These are phyloP conservation scores for Colletotrichum neosansevieriae DNA, from an alignment of 2,329 filamentous ascomycete species.

Conservation along the genomic window DNA sequence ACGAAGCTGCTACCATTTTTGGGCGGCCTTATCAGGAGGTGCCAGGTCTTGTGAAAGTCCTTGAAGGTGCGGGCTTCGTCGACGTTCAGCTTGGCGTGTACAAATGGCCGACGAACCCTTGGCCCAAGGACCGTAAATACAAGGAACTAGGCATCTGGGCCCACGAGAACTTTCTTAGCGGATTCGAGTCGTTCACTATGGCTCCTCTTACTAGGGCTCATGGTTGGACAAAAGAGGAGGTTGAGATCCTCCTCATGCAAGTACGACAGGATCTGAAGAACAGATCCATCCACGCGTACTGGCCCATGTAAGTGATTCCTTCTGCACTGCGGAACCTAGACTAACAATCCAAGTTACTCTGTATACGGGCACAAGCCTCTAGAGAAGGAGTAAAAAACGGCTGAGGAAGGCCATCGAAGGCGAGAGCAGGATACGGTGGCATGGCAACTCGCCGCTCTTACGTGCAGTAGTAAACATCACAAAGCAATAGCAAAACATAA, in stretches of 20 bases:
- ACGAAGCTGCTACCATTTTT: slow-evolving; percentile 39
- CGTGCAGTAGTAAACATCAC: too few species aligned
- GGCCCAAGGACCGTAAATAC: slow-evolving; percentile 47
- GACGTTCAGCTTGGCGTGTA: slow-evolving; percentile 45
- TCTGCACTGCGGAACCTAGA: too few species aligned
- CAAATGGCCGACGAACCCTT: slow-evolving; percentile 48
- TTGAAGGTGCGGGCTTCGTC: slow-evolving; percentile 48
- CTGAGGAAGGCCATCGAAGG: too few species aligned
- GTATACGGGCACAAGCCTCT: too few species aligned
- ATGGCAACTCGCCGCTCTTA: too few species aligned
- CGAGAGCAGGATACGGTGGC: too few species aligned
- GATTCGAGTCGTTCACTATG: slow-evolving; percentile 50
- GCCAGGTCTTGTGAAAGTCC: slow-evolving; percentile 37
- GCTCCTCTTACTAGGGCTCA: slow-evolving; percentile 49
- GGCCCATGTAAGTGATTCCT: slow-evolving; percentile 43
- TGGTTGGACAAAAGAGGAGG: slow-evolving; percentile 47
- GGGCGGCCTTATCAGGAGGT: slow-evolving; percentile 45
- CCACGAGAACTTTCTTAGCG: slow-evolving; percentile 30
- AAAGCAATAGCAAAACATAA: background rate
- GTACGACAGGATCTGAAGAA: slow-evolving; percentile 48
- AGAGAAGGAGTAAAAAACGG: too few species aligned
- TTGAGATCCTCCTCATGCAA: slow-evolving; percentile 47
- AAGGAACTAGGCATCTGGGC: slow-evolving; percentile 48
- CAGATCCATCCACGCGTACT: slow-evolving; percentile 48
- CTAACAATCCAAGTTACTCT: too few species aligned